phyloP scores from a whole-genome alignment of 1,139 yeast genomes.

The Yamadazyma taylorii region DNA sequence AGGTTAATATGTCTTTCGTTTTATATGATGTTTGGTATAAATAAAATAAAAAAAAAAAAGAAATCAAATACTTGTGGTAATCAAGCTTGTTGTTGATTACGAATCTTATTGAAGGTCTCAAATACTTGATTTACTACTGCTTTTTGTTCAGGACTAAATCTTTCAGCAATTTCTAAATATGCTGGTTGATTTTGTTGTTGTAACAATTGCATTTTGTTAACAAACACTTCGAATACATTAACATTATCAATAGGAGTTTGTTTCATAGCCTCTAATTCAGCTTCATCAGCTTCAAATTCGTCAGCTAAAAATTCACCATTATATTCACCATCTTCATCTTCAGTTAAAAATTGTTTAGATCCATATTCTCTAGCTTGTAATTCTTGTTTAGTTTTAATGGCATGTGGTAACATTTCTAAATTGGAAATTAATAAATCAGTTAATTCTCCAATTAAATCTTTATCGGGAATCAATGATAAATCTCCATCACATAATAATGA shows the following conservation, averaged over 20 bases:
- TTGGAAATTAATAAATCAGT: slow-evolving; percentile 42
- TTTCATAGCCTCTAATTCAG: slow-evolving; percentile 54
- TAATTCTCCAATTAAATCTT: slow-evolving; percentile 40
- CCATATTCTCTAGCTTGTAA: slow-evolving; percentile 39
- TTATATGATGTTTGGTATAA: too few relatives aligned
- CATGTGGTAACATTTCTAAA: slow-evolving; percentile 47
- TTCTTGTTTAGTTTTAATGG: slow-evolving; percentile 47
- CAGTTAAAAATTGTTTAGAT: slow-evolving; percentile 25
- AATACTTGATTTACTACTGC: slow-evolving; percentile 33
- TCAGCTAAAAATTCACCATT: slow-evolving; percentile 34
- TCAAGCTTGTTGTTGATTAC: not conserved
- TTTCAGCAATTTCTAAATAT: slow-evolving; percentile 40
- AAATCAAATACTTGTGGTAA: too few relatives aligned
- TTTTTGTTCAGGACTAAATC: slow-evolving; percentile 35
- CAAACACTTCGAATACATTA: slow-evolving; percentile 49
- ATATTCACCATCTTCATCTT: slow-evolving; percentile 30
- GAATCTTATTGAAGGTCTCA: slow-evolving; percentile 15
- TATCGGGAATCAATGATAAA: slow-evolving; percentile 27
- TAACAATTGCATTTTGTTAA: slow-evolving; percentile 25
- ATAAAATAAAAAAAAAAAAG: too few relatives aligned
- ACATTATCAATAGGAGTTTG: slow-evolving; percentile 52
- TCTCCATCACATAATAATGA: slow-evolving; percentile 32
- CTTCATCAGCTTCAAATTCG: slow-evolving; percentile 50
- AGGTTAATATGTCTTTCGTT: not conserved
- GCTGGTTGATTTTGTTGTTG: slow-evolving; percentile 35